Evolutionary conservation across 495 filamentous ascomycete genomes (phyloP), one percentile per base, ranked within the genome.

Genomic region (Penicillium turbatum): DNA sequence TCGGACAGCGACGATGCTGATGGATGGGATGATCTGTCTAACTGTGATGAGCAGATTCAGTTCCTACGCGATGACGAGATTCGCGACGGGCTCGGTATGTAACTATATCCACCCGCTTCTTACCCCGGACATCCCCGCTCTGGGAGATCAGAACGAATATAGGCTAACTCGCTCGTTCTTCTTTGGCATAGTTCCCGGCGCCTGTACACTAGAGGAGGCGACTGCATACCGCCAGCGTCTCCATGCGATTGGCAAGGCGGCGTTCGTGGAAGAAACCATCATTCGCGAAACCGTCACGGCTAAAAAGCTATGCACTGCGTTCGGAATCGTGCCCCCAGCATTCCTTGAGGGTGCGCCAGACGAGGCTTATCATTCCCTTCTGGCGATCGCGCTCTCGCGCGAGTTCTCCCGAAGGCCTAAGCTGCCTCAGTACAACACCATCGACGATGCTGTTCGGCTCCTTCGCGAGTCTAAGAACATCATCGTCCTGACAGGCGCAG

Each of bases 401-500:
- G 92, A 96, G 66, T 79, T 96, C 54, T 81, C 81, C 19, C 90
- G 89, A 66, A 81, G 93, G 29, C 82, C 79, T 36, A 96, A 95
- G 71, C 77, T 97, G 15, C 69, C 78, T 12, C 76, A 88, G 59
- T 91, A 89, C 71, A 97, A 96, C 70, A 84, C 86, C 6, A 72
- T 97, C 39, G 87, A 96, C 48, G 92, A 97, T 70, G 95, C 89
- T 4, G 90, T 92, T 7, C 65, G 76, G 8, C 74, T 98, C 13
- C 76, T 98, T 7, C 78, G 84, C 55, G 78, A 81, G 60, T 80
- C 85, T 9, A 78, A 82, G 54, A 96, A 95, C 63, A 90, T 97
- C 63, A 84, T 98, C 54, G 89, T 98, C 34, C 78, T 98, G 39
- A 97, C 93, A 6, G 93, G 93, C 55, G 93, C 93, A 19, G 93